Evolutionary conservation across 2,329 filamentous ascomycete species (phyloP).

Genomic region (Blastomyces parvus): DNA sequence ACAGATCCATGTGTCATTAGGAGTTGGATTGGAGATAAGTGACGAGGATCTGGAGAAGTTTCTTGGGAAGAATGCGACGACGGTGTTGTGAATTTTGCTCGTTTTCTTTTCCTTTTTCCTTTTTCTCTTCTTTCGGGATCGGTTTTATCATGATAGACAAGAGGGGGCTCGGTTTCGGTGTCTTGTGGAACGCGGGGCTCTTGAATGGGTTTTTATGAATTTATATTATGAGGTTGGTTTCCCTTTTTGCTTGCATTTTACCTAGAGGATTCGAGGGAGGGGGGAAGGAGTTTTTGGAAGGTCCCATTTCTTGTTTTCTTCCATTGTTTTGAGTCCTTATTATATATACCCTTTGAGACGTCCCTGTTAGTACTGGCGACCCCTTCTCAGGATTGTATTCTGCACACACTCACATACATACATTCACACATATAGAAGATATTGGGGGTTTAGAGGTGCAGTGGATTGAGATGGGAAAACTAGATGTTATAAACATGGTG

Average conservation of each 20-base stretch:
- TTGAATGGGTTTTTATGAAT: not conserved
- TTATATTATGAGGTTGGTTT: not conserved
- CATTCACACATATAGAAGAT: not conserved
- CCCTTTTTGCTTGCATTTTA: not conserved
- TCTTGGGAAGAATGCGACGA: slow-evolving; percentile 1
- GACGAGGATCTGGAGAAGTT: slow-evolving; percentile 18
- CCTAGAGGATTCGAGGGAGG: not conserved
- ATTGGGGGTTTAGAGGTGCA: not conserved
- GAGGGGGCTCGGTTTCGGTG: not conserved
- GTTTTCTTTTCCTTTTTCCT: not conserved
- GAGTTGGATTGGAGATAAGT: slow-evolving; percentile 39
- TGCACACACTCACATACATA: not conserved
- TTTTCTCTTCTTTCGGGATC: not conserved
- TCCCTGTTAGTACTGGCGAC: not conserved
- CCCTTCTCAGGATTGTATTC: not conserved
- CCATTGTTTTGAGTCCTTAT: too few species aligned
- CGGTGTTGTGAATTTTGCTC: not conserved
- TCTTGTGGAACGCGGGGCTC: not conserved
- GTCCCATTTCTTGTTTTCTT: not conserved
- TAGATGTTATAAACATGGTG: too few species aligned
- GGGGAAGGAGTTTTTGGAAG: not conserved
- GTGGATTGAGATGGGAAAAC: not conserved
- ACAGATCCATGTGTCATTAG: slow-evolving; percentile 45
- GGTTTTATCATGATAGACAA: not conserved
- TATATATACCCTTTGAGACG: not conserved